Conservation (phyloP, 768 basidiomycete genomes). For the Boletellus ananiceps region DNA sequence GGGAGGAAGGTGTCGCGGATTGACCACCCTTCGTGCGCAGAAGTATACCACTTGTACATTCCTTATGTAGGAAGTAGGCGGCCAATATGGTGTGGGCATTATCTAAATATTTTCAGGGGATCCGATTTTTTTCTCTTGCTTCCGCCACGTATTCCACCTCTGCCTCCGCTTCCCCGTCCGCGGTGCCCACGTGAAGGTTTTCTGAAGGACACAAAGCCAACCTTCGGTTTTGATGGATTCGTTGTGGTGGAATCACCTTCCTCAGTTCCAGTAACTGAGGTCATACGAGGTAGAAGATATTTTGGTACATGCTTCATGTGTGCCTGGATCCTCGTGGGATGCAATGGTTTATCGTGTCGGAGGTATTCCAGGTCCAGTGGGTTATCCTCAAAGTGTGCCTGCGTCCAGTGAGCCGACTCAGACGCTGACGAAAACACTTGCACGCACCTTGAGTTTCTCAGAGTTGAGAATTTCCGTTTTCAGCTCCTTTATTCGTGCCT, state of each 20-base stretch:
- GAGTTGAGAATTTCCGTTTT: slow-evolving; percentile 92
- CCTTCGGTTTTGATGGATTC: slow-evolving; percentile 25
- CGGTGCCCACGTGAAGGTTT: slow-evolving; percentile 47
- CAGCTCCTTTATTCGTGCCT: slow-evolving; percentile 91
- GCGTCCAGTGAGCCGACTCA: slow-evolving; percentile 6
- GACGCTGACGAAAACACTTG: not conserved
- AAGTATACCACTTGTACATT: not conserved
- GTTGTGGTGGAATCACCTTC: slow-evolving; percentile 15
- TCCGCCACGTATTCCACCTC: slow-evolving; percentile 30
- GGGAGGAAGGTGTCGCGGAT: slow-evolving; percentile 57
- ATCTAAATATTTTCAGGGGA: slow-evolving; percentile 74
- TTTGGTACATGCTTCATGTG: slow-evolving; percentile 96
- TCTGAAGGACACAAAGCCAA: slow-evolving; percentile 70
- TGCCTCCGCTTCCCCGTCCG: slow-evolving; percentile 49
- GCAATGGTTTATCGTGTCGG: slow-evolving; percentile 90
- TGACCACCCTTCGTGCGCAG: slow-evolving; percentile 7
- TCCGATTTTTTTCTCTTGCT: slow-evolving; percentile 67
- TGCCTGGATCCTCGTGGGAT: slow-evolving; percentile 82
- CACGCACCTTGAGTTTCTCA: slow-evolving; percentile 86
- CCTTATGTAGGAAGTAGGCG: not conserved
- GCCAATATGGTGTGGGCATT: not conserved
- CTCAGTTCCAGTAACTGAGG: slow-evolving; percentile 39
- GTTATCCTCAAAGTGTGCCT: slow-evolving; percentile 98
- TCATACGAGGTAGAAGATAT: slow-evolving; percentile 81
- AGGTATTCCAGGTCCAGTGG: slow-evolving; percentile 89